Evolutionary conservation across 208 protist species (phyloP).

Genomic region (Acanthamoeba triangularis): DNA sequence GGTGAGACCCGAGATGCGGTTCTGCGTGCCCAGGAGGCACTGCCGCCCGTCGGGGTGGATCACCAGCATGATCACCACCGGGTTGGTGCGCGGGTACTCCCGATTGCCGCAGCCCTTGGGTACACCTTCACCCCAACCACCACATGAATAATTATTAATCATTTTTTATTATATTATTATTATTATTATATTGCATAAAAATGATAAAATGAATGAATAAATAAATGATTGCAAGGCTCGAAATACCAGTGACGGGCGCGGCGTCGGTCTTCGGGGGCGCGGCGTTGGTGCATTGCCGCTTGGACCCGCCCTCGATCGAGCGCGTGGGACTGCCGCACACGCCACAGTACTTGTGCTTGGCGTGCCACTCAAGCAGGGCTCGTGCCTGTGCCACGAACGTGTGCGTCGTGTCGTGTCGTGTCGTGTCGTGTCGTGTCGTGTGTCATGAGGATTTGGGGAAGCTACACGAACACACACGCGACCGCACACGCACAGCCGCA

Average conservation of each 20-base stretch:
- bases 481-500: too few species aligned
- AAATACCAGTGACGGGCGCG: background rate
- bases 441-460: too few species aligned
- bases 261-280: background rate
- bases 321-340: background rate
- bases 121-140: background rate
- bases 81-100: slow-evolving; percentile 4
- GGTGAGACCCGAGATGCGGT: background rate
- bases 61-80: slow-evolving; percentile 31
- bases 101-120: background rate
- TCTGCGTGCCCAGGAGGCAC: background rate
- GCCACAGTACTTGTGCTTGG: background rate
- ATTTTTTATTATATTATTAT: too few species aligned
- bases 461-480: too few species aligned
- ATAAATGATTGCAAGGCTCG: background rate
- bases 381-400: background rate
- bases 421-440: too few species aligned
- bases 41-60: background rate
- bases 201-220: background rate
- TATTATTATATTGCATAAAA: too few species aligned
- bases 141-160: too few species aligned
- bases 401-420: too few species aligned
- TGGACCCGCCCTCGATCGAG: background rate
- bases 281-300: slow-evolving; percentile 5
- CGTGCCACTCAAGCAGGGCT: slow-evolving; percentile 3